Evolutionary conservation across 2,329 filamentous ascomycete genomes (phyloP).

Genomic region (Chalaropsis ovoidea): DNA sequence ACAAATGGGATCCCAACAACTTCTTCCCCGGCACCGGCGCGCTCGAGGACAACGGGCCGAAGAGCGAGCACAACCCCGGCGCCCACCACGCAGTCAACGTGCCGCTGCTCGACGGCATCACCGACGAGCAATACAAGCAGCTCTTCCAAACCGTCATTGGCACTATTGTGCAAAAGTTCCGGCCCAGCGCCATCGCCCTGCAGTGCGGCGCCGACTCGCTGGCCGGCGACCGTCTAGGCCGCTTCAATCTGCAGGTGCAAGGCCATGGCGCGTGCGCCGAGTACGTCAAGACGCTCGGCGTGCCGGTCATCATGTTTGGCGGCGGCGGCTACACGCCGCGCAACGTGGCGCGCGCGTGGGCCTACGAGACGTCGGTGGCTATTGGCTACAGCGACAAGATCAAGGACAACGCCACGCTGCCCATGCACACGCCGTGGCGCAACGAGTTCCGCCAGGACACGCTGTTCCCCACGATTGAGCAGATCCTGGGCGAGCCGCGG

Average conservation of each 20-base stretch:
- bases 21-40: conserved; percentile 92
- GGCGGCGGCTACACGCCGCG: conserved; percentile 93
- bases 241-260: conserved; percentile 93
- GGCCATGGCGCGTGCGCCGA: conserved; percentile 86
- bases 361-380: conserved; percentile 87
- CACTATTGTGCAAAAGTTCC: conserved; percentile 68
- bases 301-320: conserved; percentile 83
- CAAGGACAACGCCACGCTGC: conserved; percentile 51
- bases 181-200: conserved; percentile 81
- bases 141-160: conserved; percentile 77
- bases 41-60: conserved; percentile 73
- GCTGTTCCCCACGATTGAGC: conserved; percentile 76
- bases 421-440: conserved; percentile 71
- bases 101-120: conserved; percentile 80
- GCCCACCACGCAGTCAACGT: conserved; percentile 87
- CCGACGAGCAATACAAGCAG: conserved; percentile 75
- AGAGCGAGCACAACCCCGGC: conserved; percentile 72
- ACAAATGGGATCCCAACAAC: conserved; percentile 76
- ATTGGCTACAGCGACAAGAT: conserved; percentile 65
- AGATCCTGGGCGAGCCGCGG: conserved; percentile 54
- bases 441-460: conserved; percentile 81
- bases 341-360: conserved; percentile 94
- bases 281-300: conserved; percentile 68
- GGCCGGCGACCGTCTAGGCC: conserved; percentile 82
- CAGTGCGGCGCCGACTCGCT: conserved; percentile 94